phyloP scores from a whole-genome alignment of 257 asterid species.

The Capsicum baccatum region DNA sequence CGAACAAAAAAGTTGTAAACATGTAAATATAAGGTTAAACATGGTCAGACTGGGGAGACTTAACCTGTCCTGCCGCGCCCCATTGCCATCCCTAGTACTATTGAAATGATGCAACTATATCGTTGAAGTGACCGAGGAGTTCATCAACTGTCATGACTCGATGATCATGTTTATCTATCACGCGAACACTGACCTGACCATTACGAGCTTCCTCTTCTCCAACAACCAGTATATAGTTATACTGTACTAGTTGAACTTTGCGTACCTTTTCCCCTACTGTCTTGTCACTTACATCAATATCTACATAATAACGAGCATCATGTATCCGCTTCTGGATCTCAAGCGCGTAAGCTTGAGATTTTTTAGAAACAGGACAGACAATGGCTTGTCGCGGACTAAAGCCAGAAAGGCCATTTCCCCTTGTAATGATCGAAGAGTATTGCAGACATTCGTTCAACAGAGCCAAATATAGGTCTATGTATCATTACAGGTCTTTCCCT shows the following conservation, averaged over 20 bases:
- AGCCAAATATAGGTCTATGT: slow-evolving; percentile 63
- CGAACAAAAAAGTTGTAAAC: too few relatives aligned
- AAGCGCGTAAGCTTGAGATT: slow-evolving; percentile 71
- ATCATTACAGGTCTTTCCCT: slow-evolving; percentile 94
- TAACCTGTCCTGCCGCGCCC: too few relatives aligned
- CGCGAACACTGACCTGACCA: slow-evolving; percentile 82
- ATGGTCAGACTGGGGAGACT: too few relatives aligned
- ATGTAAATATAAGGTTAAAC: too few relatives aligned
- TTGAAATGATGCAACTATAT: slow-evolving; percentile 59
- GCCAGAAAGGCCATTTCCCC: slow-evolving; percentile 99
- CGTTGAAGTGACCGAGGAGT: slow-evolving; percentile 62
- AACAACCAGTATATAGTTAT: slow-evolving; percentile 88
- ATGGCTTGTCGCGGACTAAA: slow-evolving; percentile 92
- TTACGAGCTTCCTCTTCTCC: slow-evolving; percentile 87
- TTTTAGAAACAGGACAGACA: slow-evolving; percentile 88
- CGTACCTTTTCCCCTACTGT: slow-evolving; percentile 88
- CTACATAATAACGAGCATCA: slow-evolving; percentile 74
- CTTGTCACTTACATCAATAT: slow-evolving; percentile 76
- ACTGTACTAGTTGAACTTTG: slow-evolving; percentile 88
- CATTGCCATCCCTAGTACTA: slow-evolving; percentile 36
- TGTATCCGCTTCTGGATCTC: slow-evolving; percentile 75
- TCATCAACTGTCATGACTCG: slow-evolving; percentile 58
- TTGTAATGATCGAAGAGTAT: slow-evolving; percentile 88
- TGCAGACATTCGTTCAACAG: slow-evolving; percentile 94
- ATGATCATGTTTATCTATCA: slow-evolving; percentile 61